Percentiles rank a stretch among this genome's conserved stretches.
Evolutionary conservation across 331 rosid genomes (phyloP).

Genomic region (Rhamnella rubrinervis): DNA sequence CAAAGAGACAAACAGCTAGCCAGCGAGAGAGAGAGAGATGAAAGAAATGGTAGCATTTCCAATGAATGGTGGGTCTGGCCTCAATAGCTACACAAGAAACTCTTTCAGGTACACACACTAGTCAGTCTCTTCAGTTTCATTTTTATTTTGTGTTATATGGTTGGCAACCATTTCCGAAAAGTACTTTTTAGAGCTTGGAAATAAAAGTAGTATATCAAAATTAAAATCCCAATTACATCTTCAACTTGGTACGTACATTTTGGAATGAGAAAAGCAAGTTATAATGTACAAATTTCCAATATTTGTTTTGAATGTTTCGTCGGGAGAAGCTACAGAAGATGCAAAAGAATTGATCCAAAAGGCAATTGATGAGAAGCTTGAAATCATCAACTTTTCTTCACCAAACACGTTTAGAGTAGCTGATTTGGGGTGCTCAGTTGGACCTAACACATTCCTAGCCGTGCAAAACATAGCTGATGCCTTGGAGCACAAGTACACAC

Average conservation of each 20-base stretch:
- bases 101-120: background rate
- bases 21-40: background rate
- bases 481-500: constrained; percentile 6
- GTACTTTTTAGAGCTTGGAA: too few species aligned
- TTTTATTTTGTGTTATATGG: background rate
- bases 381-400: background rate
- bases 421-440: too few species aligned
- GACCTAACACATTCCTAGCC: constrained; percentile 28
- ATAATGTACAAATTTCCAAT: background rate
- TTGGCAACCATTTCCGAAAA: too few species aligned
- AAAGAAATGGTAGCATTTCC: background rate
- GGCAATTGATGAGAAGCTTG: background rate
- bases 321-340: too few species aligned
- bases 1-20: too few species aligned
- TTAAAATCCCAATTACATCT: too few species aligned
- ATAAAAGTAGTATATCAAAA: too few species aligned
- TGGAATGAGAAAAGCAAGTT: too few species aligned
- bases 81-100: background rate
- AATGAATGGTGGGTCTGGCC: constrained; percentile 7
- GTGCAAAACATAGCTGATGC: background rate
- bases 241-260: too few species aligned
- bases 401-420: too few species aligned
- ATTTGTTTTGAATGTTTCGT: too few species aligned
- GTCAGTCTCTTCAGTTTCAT: background rate
- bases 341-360: background rate